Base-by-base conservation (phyloP, 2,329 filamentous ascomycete species). In the Parastagonospora avenae region DNA sequence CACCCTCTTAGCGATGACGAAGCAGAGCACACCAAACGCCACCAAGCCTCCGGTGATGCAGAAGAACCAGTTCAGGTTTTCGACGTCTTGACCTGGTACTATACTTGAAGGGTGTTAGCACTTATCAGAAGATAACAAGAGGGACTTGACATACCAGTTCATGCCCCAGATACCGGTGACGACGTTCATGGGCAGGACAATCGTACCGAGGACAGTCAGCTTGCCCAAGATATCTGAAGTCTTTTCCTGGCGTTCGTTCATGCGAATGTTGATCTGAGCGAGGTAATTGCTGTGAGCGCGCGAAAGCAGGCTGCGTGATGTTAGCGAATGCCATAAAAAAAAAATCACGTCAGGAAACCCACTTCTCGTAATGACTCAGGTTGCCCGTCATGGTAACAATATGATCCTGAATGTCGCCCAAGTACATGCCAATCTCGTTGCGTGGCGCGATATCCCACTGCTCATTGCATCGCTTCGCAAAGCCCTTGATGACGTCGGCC, bases 321-420 rank as follows among this genome's bases (percentile, higher is more conserved):
- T 68, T 52, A 68, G 59, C 28, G 12, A 39, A 45, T 30, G 30
- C 4, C 4, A 10, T 12, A 27, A 31, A 4, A 27, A 31, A 4
- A 9, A 4, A 14, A 19, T 32, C 4, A 10, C 10, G 8, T n/a
- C 11, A 2, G 4, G 45, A 16, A 40, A 16, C 12, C 67, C 80
- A 94, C 90, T 92, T 96, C 76, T 99, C 94, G 68, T 97, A 97
- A 72, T 99, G 94, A 60, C 87, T 89, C 68, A 99, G 77, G 71
- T 97, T 99, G 44, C 89, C 90, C 32, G 93, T 97, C 94, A 99
- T 99, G 57, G 94, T 99, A 63, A 99, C 87, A 63, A 99, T 97
- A 72, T 99, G 94, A 78, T 99, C 94, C 74, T 99, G 94, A 58
- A 99, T 99, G 77, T 99, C 94, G 55, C 94, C 94, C 51, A 99